phyloP scores from a whole-genome alignment of 2,329 filamentous ascomycete species.

The Paecilomyces dactylethromorphus region DNA sequence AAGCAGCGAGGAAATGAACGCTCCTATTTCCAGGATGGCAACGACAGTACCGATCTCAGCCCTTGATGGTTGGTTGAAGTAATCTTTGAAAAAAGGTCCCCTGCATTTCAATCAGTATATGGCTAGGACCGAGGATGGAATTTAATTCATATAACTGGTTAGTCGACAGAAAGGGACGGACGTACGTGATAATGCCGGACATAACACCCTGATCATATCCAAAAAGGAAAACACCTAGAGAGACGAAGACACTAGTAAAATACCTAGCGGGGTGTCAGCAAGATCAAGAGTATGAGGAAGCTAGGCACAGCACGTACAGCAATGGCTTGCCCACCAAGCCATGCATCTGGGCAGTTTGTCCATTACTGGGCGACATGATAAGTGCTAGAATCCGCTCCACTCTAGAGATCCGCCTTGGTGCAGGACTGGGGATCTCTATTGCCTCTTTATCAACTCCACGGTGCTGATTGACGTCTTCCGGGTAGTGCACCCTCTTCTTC shows the following conservation, averaged over 20 bases:
- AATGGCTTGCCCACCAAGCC: conserved; percentile 94
- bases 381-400: conserved; percentile 65
- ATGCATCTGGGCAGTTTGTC: conserved; percentile 64
- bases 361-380: conserved; percentile 77
- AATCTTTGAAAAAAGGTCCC: conserved; percentile 79
- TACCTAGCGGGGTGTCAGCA: conserved; percentile 53
- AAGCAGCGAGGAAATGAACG: conserved; percentile 78
- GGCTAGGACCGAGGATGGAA: background rate
- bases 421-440: conserved; percentile 70
- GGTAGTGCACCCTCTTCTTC: conserved; percentile 66
- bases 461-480: conserved; percentile 40
- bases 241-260: conserved; percentile 78
- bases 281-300: background rate
- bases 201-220: conserved; percentile 61
- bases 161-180: conserved; percentile 3
- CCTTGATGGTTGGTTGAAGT: conserved; percentile 81
- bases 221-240: conserved; percentile 58
- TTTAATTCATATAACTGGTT: background rate
- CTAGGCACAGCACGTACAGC: conserved; percentile 54
- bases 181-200: conserved; percentile 64
- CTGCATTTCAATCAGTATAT: conserved; percentile 40
- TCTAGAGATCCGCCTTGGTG: conserved; percentile 56
- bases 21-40: conserved; percentile 89
- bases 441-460: conserved; percentile 27
- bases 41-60: conserved; percentile 96